Evolutionary conservation across 345 rosid genomes (phyloP).

Genomic region (Gossypium stocksii): DNA sequence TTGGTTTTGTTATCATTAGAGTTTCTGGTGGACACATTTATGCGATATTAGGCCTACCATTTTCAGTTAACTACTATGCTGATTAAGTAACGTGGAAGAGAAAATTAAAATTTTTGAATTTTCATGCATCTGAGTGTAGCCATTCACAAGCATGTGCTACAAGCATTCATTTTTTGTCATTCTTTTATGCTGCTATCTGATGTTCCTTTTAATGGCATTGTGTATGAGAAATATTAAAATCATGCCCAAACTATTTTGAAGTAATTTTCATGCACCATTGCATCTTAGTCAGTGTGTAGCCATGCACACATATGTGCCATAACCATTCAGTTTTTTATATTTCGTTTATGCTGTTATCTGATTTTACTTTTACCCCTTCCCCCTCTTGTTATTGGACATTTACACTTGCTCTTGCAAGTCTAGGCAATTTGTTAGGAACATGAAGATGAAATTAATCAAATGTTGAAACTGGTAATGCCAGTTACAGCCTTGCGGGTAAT

Average conservation of each 20-base stretch:
- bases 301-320: not conserved
- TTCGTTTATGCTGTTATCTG: constrained; percentile 7
- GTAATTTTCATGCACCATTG: not conserved
- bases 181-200: not conserved
- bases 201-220: not conserved
- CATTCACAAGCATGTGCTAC: not conserved
- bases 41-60: not conserved
- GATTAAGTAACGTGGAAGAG: not conserved
- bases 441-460: not conserved
- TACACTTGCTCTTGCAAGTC: not conserved
- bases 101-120: not conserved
- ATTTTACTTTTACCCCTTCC: not conserved
- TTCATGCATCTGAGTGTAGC: not conserved
- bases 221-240: not conserved
- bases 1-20: not conserved
- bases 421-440: not conserved
- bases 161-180: not conserved
- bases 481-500: not conserved
- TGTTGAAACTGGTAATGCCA: not conserved
- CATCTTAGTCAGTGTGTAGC: not conserved
- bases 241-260: not conserved
- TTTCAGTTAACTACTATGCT: not conserved
- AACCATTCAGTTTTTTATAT: not conserved
- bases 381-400: no score
- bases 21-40: not conserved